These are phyloP conservation scores for Nidula niveotomentosa DNA, from an alignment of 1,284 basidiomycete species.

Conservation along the genomic window DNA sequence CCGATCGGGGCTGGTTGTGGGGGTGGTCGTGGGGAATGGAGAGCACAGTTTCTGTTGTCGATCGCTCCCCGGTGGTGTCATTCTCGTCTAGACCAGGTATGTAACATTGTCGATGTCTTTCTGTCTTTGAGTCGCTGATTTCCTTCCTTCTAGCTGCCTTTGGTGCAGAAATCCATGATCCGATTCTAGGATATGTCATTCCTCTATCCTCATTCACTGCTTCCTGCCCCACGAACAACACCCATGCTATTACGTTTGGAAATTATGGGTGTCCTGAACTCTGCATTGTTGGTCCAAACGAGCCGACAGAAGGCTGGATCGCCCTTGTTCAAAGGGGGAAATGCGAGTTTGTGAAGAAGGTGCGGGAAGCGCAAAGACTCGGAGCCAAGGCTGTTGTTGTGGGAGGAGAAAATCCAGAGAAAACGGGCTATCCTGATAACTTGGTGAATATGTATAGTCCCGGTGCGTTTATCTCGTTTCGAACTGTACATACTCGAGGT, in stretches of 20 bases:
- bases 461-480: conserved; percentile 41
- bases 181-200: conserved; percentile 76
- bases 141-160: conserved; percentile 67
- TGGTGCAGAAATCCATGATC: conserved; percentile 67
- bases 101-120: conserved; percentile 1
- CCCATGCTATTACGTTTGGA: conserved; percentile 15
- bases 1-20: conserved; percentile 56
- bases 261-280: conserved; percentile 69
- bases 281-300: conserved; percentile 51
- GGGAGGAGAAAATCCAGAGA: conserved; percentile 71
- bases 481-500: conserved; percentile 5
- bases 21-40: conserved; percentile 74
- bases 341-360: conserved; percentile 89
- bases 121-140: neutral
- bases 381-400: conserved; percentile 91
- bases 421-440: conserved; percentile 71
- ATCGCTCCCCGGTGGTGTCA: conserved; percentile 61
- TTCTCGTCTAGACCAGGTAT: conserved; percentile 61
- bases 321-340: conserved; percentile 84
- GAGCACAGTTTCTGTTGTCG: conserved; percentile 77
- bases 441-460: conserved; percentile 91
- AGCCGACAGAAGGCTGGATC: conserved; percentile 74
- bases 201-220: conserved; percentile 71
- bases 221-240: conserved; percentile 41
- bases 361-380: conserved; percentile 75